Evolutionary conservation across 805 yeast species (phyloP).

Genomic region (fission yeast (Schizosaccharomyces pombe)): DNA sequence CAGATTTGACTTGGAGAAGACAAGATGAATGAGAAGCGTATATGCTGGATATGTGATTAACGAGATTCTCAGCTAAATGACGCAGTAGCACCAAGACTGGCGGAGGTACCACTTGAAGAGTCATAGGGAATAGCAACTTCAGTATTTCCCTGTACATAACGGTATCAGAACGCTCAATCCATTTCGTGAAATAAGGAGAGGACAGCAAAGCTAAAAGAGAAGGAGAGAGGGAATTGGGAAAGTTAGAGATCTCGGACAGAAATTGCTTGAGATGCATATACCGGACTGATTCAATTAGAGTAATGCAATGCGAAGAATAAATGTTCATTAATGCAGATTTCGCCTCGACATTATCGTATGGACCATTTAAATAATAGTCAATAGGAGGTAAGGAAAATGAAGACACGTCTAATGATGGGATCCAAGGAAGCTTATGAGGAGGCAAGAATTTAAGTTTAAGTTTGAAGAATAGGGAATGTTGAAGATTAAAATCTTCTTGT

Average conservation of each 20-base stretch:
- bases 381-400: slow-evolving; percentile 17
- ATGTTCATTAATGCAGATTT: slow-evolving; percentile 38
- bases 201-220: background rate
- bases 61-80: slow-evolving; percentile 26
- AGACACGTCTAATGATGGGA: slow-evolving; percentile 14
- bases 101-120: slow-evolving; percentile 32
- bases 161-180: slow-evolving; percentile 1
- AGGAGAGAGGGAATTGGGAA: slow-evolving; percentile 24
- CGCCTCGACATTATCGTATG: slow-evolving; percentile 27
- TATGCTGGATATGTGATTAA: slow-evolving; percentile 17
- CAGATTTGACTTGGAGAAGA: slow-evolving; percentile 28
- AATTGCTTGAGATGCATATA: slow-evolving; percentile 43
- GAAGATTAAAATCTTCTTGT: background rate
- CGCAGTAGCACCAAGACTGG: slow-evolving; percentile 32
- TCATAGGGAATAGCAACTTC: slow-evolving; percentile 37
- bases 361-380: slow-evolving; percentile 22
- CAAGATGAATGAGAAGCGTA: background rate
- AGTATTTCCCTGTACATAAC: slow-evolving; percentile 18
- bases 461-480: background rate
- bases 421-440: slow-evolving; percentile 3
- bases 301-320: slow-evolving; percentile 39
- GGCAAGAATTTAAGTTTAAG: background rate
- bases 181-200: background rate
- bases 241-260: slow-evolving; percentile 28
- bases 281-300: slow-evolving; percentile 41